Conservation (phyloP, 805 yeast genomes). For the Hanseniaspora vineae region DNA sequence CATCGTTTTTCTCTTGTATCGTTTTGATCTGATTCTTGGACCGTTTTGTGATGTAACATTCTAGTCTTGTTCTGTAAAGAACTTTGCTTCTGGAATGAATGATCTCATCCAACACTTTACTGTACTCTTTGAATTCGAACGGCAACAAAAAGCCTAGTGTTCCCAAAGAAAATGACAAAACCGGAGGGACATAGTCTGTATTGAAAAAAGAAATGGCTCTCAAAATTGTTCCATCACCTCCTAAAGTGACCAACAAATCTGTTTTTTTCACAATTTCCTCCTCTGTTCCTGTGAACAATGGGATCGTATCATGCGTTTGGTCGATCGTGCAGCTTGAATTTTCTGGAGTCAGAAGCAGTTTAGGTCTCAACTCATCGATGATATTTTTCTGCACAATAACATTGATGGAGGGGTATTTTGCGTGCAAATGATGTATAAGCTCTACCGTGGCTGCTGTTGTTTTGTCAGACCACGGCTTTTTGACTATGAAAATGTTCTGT, state of each 20-base stretch:
- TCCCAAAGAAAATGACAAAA: constrained; percentile 77
- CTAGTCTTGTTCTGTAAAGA: constrained; percentile 63
- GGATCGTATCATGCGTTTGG: constrained; percentile 19
- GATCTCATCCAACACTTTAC: constrained; percentile 50
- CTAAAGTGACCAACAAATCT: constrained; percentile 73
- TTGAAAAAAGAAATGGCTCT: constrained; percentile 73
- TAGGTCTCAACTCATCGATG: constrained; percentile 47
- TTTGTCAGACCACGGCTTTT: constrained; percentile 65
- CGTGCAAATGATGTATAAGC: constrained; percentile 49
- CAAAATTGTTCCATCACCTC: constrained; percentile 94
- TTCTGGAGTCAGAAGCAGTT: constrained; percentile 12
- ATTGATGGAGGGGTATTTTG: constrained; percentile 56
- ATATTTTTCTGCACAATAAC: constrained; percentile 67
- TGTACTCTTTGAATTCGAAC: constrained; percentile 57
- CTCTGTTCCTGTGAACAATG: constrained; percentile 45
- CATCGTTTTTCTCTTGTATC: constrained; percentile 3
- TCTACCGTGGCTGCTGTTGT: constrained; percentile 55
- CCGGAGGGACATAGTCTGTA: constrained; percentile 70
- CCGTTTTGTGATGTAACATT: constrained; percentile 42
- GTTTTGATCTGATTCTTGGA: not conserved
- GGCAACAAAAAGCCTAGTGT: constrained; percentile 85
- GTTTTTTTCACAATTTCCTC: constrained; percentile 50
- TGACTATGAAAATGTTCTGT: constrained; percentile 64
- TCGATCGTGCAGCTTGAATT: not conserved
- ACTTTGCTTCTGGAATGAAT: constrained; percentile 59